Evolutionary conservation across 805 yeast genomes (phyloP).

Genomic region (Debaryomyces prosopidis): DNA sequence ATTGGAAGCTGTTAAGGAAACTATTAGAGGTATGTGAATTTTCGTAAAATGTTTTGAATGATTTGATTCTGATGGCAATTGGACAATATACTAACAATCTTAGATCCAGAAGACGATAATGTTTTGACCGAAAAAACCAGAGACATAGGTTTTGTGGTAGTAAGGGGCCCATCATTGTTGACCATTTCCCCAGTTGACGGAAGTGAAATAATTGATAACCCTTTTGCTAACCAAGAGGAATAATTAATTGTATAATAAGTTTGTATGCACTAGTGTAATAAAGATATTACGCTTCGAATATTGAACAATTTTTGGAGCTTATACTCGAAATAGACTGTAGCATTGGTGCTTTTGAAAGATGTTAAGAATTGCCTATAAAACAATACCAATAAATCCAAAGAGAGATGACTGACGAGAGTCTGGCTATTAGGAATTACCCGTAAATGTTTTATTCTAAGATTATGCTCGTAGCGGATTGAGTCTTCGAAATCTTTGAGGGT

Average conservation of each 20-base stretch:
- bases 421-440: too few species aligned
- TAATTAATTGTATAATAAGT: constrained; percentile 3
- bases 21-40: constrained; percentile 48
- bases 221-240: constrained; percentile 43
- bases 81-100: constrained; percentile 18
- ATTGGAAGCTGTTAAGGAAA: constrained; percentile 69
- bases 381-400: too few species aligned
- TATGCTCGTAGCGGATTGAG: too few species aligned
- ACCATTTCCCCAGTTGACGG: constrained; percentile 77
- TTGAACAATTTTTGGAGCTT: too few species aligned
- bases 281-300: background rate
- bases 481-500: too few species aligned
- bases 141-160: constrained; percentile 73
- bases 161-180: constrained; percentile 79
- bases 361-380: too few species aligned
- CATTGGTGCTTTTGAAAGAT: too few species aligned
- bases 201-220: constrained; percentile 67
- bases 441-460: too few species aligned
- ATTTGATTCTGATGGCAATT: too few species aligned
- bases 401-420: too few species aligned
- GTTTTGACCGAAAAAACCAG: constrained; percentile 59
- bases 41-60: background rate
- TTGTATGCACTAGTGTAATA: background rate
- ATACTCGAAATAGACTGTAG: too few species aligned
- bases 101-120: constrained; percentile 63